These are phyloP conservation scores for Cryptococcus neoformans DNA, from an alignment of 1,284 basidiomycete species.

Conservation along the genomic window DNA sequence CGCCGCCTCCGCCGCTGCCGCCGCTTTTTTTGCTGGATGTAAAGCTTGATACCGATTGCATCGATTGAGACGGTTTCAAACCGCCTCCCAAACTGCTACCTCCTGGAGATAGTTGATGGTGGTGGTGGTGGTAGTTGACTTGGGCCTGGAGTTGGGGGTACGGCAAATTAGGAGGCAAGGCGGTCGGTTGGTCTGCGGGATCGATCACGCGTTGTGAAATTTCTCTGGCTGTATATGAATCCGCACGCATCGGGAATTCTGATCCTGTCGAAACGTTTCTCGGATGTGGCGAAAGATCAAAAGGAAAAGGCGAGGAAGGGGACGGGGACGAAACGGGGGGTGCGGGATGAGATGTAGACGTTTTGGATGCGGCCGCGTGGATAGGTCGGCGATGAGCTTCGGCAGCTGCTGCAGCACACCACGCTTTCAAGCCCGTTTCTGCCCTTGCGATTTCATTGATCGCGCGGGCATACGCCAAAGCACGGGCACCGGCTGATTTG, in stretches of 20 bases:
- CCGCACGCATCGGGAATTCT: conserved; percentile 46
- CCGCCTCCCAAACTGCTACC: conserved; percentile 3
- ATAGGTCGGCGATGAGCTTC: conserved; percentile 13
- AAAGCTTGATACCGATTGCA: conserved; percentile 15
- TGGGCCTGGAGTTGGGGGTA: conserved; percentile 60
- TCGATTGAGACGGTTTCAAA: conserved; percentile 15
- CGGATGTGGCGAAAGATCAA: conserved; percentile 16
- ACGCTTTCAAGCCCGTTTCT: conserved; percentile 74
- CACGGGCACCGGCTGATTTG: conserved; percentile 67
- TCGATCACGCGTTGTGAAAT: conserved; percentile 41
- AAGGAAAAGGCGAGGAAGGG: background rate
- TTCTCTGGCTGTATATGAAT: conserved; percentile 44
- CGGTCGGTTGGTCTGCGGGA: conserved; percentile 37
- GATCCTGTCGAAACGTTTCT: conserved; percentile 42
- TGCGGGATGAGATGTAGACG: background rate
- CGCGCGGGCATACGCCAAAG: conserved; percentile 71
- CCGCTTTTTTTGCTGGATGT: conserved; percentile 14
- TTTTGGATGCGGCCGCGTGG: conserved; percentile 2
- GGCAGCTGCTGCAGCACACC: conserved; percentile 53
- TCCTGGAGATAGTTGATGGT: conserved; percentile 1
- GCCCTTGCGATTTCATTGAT: conserved; percentile 75
- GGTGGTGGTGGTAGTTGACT: background rate
- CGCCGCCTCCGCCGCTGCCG: no score
- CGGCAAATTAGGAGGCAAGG: conserved; percentile 61
- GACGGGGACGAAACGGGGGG: background rate